phyloP scores from a whole-genome alignment of 75 land plant species.

The Chamaecyparis obtusa region DNA sequence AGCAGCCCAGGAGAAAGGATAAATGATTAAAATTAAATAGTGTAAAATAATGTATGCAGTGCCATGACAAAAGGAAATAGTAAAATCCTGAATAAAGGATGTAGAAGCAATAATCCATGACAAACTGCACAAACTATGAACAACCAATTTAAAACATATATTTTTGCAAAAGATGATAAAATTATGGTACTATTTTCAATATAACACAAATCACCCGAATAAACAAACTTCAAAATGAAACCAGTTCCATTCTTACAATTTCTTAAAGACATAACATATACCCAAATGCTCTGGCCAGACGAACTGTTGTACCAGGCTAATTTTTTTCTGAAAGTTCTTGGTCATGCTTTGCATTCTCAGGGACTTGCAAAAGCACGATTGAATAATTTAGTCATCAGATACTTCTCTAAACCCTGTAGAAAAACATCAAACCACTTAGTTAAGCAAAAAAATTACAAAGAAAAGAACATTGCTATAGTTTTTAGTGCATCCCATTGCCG shows the following conservation, averaged over 20 bases:
- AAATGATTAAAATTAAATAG: neutral
- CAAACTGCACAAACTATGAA: too few species aligned
- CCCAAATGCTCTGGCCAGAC: slow-evolving; percentile 94
- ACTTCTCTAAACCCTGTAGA: slow-evolving; percentile 94
- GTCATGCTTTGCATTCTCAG: slow-evolving; percentile 79
- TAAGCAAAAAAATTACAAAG: neutral
- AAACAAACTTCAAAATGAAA: neutral
- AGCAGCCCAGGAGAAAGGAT: neutral
- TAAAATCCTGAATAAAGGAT: neutral
- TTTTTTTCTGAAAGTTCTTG: slow-evolving; percentile 76
- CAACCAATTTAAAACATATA: too few species aligned
- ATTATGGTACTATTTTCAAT: too few species aligned
- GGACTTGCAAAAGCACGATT: slow-evolving; percentile 77
- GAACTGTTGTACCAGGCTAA: slow-evolving; percentile 81
- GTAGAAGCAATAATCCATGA: too few species aligned
- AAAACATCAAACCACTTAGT: slow-evolving; percentile 7
- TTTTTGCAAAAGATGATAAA: too few species aligned
- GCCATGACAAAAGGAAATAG: neutral
- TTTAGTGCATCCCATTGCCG: neutral
- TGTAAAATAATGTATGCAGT: neutral
- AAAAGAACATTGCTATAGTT: neutral
- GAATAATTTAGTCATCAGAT: slow-evolving; percentile 96
- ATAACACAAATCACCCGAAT: neutral
- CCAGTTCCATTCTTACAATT: neutral
- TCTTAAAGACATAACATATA: slow-evolving; percentile 28